phyloP scores from a whole-genome alignment of 1,284 basidiomycete genomes.

The Fomitopsis pinicola region DNA sequence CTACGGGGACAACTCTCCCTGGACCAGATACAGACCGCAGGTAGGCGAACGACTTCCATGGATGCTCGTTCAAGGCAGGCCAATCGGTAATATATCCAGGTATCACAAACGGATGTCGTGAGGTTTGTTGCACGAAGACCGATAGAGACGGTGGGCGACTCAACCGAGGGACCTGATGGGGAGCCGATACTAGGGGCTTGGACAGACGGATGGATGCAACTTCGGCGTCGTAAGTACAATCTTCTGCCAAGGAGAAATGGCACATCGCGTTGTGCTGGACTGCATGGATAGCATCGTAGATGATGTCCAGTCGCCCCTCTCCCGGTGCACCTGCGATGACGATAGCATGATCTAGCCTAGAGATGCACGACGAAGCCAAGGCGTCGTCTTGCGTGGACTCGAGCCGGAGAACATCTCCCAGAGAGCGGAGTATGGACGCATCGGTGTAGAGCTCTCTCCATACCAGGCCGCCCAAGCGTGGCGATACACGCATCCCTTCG shows the following conservation, averaged over 20 bases:
- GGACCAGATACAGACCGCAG: constrained; percentile 65
- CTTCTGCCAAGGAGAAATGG: neutral
- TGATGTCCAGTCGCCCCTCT: constrained; percentile 50
- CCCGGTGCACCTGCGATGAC: constrained; percentile 83
- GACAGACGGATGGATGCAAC: neutral
- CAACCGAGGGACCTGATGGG: constrained; percentile 31
- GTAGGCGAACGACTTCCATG: constrained; percentile 71
- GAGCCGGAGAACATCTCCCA: constrained; percentile 34
- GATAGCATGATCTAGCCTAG: constrained; percentile 72
- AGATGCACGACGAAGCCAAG: constrained; percentile 36
- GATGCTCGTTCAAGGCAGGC: constrained; percentile 64
- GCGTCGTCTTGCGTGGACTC: constrained; percentile 24
- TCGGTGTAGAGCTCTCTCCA: constrained; percentile 67
- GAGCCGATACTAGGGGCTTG: constrained; percentile 4
- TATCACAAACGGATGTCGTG: constrained; percentile 69
- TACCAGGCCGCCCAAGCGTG: constrained; percentile 8
- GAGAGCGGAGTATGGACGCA: constrained; percentile 48
- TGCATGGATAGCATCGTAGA: constrained; percentile 53
- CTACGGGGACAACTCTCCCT: constrained; percentile 86
- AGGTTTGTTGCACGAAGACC: constrained; percentile 38
- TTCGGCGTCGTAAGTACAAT: constrained; percentile 5
- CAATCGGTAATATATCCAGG: constrained; percentile 57
- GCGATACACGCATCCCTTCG: constrained; percentile 16
- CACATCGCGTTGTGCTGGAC: constrained; percentile 32
- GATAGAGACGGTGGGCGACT: constrained; percentile 49